Evolutionary conservation across 192 early-diverging fungal genomes (phyloP).

Genomic region (Rhizoclosmatium globosum): DNA sequence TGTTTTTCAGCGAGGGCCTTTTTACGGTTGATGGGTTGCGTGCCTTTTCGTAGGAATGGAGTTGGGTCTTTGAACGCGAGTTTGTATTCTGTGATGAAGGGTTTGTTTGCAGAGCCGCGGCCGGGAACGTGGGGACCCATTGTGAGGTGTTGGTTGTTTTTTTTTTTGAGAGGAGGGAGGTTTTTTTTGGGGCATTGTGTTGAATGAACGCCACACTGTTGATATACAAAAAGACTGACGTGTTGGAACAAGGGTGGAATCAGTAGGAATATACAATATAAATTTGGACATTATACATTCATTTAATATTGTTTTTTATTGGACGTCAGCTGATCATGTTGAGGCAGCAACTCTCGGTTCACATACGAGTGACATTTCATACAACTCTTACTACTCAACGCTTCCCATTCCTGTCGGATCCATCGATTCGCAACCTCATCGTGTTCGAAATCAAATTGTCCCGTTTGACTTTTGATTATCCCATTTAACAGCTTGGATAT

Average conservation of each 20-base stretch:
- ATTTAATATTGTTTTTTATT: no score
- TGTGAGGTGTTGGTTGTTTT: background rate
- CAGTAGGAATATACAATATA: no score
- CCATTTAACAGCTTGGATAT: conserved; percentile 42
- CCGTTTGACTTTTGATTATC: conserved; percentile 40
- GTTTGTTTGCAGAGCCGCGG: conserved; percentile 32
- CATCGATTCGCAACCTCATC: conserved; percentile 44
- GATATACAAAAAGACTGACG: background rate
- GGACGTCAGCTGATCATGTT: background rate
- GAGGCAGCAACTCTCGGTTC: conserved; percentile 32
- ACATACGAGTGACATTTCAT: conserved; percentile 43
- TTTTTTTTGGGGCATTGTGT: background rate
- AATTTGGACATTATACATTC: no score
- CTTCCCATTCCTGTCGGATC: conserved; percentile 46
- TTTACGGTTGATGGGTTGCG: conserved; percentile 10
- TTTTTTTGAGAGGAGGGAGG: background rate
- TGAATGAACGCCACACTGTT: background rate
- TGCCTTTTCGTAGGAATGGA: conserved; percentile 18
- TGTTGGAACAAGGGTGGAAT: no score
- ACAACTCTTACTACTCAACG: conserved; percentile 49
- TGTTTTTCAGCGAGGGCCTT: conserved; percentile 7
- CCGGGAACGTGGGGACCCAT: background rate
- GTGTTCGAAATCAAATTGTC: conserved; percentile 40
- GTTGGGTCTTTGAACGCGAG: conserved; percentile 45
- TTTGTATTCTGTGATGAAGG: conserved; percentile 51